Evolutionary conservation across 345 rosid species (phyloP).

Genomic region (Citrus glauca): DNA sequence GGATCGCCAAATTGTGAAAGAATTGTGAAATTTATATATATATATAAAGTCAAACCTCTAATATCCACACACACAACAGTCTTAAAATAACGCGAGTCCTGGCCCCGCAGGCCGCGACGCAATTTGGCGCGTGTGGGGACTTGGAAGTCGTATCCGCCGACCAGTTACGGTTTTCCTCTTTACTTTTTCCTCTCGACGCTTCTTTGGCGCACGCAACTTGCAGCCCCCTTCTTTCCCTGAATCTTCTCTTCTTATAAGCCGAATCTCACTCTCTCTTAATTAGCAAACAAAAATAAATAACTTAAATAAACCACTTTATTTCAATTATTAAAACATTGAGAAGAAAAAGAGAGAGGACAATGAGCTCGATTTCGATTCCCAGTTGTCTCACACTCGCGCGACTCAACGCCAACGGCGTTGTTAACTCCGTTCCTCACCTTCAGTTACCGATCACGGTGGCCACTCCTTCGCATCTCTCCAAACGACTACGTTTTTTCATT

Average conservation of each 20-base stretch:
- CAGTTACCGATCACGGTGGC: not conserved
- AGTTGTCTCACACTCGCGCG: conserved; percentile 8
- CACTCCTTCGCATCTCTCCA: conserved; percentile 13
- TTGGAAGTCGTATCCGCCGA: not conserved
- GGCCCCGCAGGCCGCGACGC: too few species aligned
- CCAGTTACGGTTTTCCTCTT: not conserved
- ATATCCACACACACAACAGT: not conserved
- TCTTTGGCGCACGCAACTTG: not conserved
- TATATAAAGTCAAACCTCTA: not conserved
- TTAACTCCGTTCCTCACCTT: conserved; percentile 4
- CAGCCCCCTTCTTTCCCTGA: not conserved
- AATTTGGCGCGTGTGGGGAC: not conserved
- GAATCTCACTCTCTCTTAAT: not conserved
- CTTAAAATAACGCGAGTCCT: not conserved
- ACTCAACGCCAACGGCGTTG: not conserved
- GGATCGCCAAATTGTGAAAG: too few species aligned
- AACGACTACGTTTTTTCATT: conserved; percentile 16
- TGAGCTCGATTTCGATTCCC: conserved; percentile 15
- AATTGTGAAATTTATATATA: too few species aligned
- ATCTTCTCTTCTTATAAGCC: not conserved
- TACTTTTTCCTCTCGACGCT: not conserved
- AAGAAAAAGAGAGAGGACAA: not conserved
- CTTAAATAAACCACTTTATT: not conserved
- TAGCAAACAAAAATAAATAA: not conserved
- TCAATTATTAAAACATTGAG: not conserved